Base-by-base conservation (phyloP, 768 basidiomycete genomes). In the Lentinula aciculospora region DNA sequence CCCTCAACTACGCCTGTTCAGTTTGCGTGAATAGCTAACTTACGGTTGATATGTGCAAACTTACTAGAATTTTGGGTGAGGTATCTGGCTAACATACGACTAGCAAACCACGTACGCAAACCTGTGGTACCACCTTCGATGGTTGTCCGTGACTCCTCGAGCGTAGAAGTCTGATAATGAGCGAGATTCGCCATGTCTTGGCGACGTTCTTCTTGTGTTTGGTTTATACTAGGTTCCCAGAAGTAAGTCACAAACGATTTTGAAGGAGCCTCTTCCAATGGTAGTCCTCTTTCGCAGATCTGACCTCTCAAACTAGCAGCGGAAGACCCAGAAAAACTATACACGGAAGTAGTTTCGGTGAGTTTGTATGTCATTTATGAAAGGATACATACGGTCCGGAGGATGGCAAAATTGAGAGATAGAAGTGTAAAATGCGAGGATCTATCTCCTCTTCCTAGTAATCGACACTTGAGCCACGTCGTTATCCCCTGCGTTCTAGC, bases 111-210 rank as follows among this genome's bases (percentile, higher is more conserved):
- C 6, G 90, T 93, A 55, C 87, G 77, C 48, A 92, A 69, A 12
- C 91, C 89, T 1, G 89, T 92, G 0, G 89, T 92, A 0, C 91
- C 90, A 40, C 75, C 74, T 67, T 92, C 89, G 28, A 92, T 84
- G 2, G 77, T 83, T 2, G 82, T 86, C 6, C 84, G 81, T 1
- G 90, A 90, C 69, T 93, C 90, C 8, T 87, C 70, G 1, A 92
- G 69, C 0, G 90, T 90, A 17, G 77, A 72, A 3, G 69, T 77
- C 46, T 76, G 73, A 60, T 73, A 77, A 21, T 66, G 12, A 3
- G 54, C 44, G 2, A 71, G 32, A 40, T 73, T 64, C 17, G 71
- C 58, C 3, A 31, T 7, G 6, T 50, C 45, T 31, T 23, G 28
- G 12, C 49, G 19, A 31, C 44, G 15, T 28, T 27, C 23, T 39